These are phyloP conservation scores for Termitomyces sp. DNA, from an alignment of 768 basidiomycete species.

Conservation along the genomic window DNA sequence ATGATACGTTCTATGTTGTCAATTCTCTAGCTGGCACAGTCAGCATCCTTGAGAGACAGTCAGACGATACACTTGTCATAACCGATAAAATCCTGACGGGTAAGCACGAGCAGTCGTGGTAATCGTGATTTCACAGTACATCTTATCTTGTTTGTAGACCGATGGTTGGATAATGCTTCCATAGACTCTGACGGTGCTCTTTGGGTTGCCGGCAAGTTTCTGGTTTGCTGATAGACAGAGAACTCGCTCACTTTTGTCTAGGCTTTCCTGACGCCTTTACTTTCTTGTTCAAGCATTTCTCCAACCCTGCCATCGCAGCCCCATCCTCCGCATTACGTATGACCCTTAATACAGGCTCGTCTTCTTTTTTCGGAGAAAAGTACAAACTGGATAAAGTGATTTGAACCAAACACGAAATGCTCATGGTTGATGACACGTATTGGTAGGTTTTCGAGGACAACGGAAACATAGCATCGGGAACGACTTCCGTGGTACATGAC, in stretches of 20 bases:
- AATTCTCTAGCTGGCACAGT: conserved; percentile 40
- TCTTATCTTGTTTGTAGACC: conserved; percentile 29
- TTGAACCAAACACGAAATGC: neutral
- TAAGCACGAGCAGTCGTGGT: conserved; percentile 17
- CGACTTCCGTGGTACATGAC: conserved; percentile 56
- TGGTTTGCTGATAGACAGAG: neutral
- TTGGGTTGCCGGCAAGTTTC: conserved; percentile 54
- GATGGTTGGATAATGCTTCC: conserved; percentile 54
- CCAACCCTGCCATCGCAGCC: conserved; percentile 32
- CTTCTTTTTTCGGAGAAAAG: conserved; percentile 56
- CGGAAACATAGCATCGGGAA: conserved; percentile 49
- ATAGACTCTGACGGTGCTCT: conserved; percentile 55
- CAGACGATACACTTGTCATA: conserved; percentile 52
- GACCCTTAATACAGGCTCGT: conserved; percentile 44
- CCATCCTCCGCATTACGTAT: conserved; percentile 50
- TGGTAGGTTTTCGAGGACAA: conserved; percentile 63
- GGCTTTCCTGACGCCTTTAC: conserved; percentile 38
- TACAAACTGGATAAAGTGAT: conserved; percentile 53
- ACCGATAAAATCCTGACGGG: conserved; percentile 52
- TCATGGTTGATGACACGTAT: conserved; percentile 3
- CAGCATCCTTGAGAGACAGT: conserved; percentile 50
- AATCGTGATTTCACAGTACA: neutral
- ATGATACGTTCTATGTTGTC: conserved; percentile 63
- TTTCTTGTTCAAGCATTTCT: conserved; percentile 30
- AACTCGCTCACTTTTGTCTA: conserved; percentile 16